Conservation (phyloP, 768 basidiomycete genomes). For the Inosperma sp. region DNA sequence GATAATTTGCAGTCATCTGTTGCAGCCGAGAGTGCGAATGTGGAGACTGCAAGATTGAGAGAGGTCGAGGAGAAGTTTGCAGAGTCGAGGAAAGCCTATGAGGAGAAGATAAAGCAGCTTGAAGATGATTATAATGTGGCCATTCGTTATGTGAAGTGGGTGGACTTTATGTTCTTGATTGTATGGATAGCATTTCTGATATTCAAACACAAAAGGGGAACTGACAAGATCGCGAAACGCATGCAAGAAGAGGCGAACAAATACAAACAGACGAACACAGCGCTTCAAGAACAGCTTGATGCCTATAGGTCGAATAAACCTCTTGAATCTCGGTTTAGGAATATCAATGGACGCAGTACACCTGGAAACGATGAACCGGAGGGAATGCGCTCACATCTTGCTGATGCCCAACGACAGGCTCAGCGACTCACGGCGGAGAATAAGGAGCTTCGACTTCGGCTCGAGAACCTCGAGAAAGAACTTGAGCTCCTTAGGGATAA, state of each 20-base stretch:
- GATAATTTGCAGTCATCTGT: slow-evolving; percentile 59
- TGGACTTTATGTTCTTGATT: slow-evolving; percentile 18
- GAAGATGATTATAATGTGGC: slow-evolving; percentile 96
- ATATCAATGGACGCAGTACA: slow-evolving; percentile 70
- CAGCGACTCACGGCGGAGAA: slow-evolving; percentile 72
- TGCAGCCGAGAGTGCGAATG: slow-evolving; percentile 41
- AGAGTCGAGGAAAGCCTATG: slow-evolving; percentile 74
- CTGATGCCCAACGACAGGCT: slow-evolving; percentile 72
- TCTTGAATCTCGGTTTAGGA: slow-evolving; percentile 39
- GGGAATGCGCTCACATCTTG: slow-evolving; percentile 61
- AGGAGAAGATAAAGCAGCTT: slow-evolving; percentile 78
- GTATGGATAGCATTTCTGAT: slow-evolving; percentile 13
- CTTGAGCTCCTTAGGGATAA: slow-evolving; percentile 66
- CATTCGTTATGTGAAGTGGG: slow-evolving; percentile 95
- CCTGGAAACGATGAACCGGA: slow-evolving; percentile 74
- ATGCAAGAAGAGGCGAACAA: slow-evolving; percentile 94
- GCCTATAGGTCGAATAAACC: slow-evolving; percentile 55
- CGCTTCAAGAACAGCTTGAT: slow-evolving; percentile 84
- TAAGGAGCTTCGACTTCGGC: slow-evolving; percentile 65
- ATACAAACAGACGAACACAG: slow-evolving; percentile 77
- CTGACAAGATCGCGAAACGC: slow-evolving; percentile 95
- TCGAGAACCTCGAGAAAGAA: slow-evolving; percentile 72
- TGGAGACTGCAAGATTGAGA: slow-evolving; percentile 40
- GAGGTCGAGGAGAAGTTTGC: slow-evolving; percentile 77
- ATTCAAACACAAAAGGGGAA: slow-evolving; percentile 54